Percentiles rank a stretch among this genome's conserved stretches.
These are phyloP conservation scores for Amphibolis antarctica DNA, from an alignment of 106 monocot genomes.

Conservation along the genomic window DNA sequence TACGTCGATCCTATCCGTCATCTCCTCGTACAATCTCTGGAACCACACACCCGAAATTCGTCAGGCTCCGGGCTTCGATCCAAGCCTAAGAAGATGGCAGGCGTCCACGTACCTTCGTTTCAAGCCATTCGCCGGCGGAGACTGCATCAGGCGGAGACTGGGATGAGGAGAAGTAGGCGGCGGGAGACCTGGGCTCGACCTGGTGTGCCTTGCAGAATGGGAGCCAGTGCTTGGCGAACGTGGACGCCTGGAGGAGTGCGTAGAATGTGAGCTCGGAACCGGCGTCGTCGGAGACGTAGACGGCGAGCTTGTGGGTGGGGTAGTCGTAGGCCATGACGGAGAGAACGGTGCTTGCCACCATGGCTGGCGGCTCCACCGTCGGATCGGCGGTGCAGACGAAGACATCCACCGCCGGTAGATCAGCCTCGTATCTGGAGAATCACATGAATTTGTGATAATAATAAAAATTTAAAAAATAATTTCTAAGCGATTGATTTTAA, in stretches of 20 bases:
- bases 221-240: constrained; percentile 58
- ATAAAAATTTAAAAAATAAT: not conserved
- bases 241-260: constrained; percentile 57
- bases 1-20: constrained; percentile 28
- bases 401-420: constrained; percentile 46
- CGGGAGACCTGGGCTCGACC: constrained; percentile 56
- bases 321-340: constrained; percentile 75
- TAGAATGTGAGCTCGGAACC: constrained; percentile 75
- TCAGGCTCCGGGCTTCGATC: not conserved
- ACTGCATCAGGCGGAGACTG: not conserved
- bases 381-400: constrained; percentile 81
- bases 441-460: not conserved
- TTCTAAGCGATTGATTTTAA: too few species aligned
- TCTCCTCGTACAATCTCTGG: constrained; percentile 36
- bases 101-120: constrained; percentile 27
- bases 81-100: not conserved
- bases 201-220: constrained; percentile 60
- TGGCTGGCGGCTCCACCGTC: constrained; percentile 46
- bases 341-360: constrained; percentile 63
- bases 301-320: constrained; percentile 46
- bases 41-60: not conserved
- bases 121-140: constrained; percentile 17
- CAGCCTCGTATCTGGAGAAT: constrained; percentile 4
- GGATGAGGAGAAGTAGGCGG: constrained; percentile 33
- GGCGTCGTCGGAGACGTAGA: constrained; percentile 70